Evolutionary conservation across 768 basidiomycete genomes (phyloP).

Genomic region (Strobilomyces echinocephalus): DNA sequence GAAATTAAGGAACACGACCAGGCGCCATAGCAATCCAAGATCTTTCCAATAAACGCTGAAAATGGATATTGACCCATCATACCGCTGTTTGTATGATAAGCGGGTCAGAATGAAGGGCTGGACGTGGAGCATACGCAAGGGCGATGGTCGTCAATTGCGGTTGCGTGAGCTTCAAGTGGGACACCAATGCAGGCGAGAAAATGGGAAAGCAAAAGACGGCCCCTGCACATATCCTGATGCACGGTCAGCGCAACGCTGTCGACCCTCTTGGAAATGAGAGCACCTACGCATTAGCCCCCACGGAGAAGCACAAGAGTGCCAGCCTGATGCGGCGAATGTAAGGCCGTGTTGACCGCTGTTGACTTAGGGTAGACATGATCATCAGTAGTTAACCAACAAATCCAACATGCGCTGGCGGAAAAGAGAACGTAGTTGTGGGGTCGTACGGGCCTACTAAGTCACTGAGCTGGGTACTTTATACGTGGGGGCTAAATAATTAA

Average conservation of each 20-base stretch:
- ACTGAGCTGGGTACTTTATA: background rate
- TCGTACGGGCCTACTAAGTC: background rate
- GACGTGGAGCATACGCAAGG: constrained; percentile 59
- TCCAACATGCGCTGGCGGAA: background rate
- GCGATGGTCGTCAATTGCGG: constrained; percentile 76
- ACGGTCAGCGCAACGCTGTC: background rate
- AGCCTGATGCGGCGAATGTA: constrained; percentile 24
- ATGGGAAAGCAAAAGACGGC: constrained; percentile 78
- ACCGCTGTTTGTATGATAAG: constrained; percentile 43
- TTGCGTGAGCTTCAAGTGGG: constrained; percentile 61
- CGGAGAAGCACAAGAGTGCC: constrained; percentile 44
- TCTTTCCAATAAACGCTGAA: constrained; percentile 61
- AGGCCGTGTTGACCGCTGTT: constrained; percentile 3
- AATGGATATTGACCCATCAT: constrained; percentile 81
- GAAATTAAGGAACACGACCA: constrained; percentile 62
- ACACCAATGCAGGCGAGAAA: constrained; percentile 57
- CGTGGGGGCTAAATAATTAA: background rate
- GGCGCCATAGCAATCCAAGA: constrained; percentile 65
- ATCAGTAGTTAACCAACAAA: background rate
- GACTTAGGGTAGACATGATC: constrained; percentile 11
- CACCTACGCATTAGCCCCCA: constrained; percentile 57
- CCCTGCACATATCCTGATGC: constrained; percentile 64
- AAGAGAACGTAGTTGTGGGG: background rate
- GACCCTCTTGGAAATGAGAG: constrained; percentile 21
- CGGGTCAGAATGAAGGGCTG: background rate